phyloP scores from a whole-genome alignment of 1,139 yeast genomes.

The Candida sp. region DNA sequence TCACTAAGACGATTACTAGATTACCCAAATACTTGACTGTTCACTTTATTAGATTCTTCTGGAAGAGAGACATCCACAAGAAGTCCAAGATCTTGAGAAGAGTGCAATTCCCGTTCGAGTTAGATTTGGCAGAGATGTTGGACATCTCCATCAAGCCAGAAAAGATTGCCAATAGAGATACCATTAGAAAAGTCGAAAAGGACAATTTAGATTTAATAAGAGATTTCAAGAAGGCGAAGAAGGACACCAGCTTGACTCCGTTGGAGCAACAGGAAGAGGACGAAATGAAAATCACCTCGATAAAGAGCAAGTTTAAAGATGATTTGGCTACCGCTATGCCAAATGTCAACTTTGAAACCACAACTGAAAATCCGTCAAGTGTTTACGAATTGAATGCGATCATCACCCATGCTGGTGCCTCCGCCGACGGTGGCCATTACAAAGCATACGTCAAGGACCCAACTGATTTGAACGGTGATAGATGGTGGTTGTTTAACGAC shows the following conservation, averaged over 20 bases:
- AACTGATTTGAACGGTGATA: slow-evolving; percentile 63
- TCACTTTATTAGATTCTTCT: slow-evolving; percentile 92
- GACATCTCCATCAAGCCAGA: slow-evolving; percentile 72
- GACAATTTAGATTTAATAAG: slow-evolving; percentile 74
- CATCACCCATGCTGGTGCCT: slow-evolving; percentile 93
- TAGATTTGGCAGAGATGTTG: slow-evolving; percentile 86
- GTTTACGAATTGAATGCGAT: slow-evolving; percentile 84
- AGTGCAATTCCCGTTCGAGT: slow-evolving; percentile 93
- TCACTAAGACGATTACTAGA: slow-evolving; percentile 71
- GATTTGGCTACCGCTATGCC: slow-evolving; percentile 48
- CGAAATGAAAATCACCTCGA: slow-evolving; percentile 47
- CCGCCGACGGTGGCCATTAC: slow-evolving; percentile 98
- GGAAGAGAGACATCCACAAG: slow-evolving; percentile 92
- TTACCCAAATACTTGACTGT: slow-evolving; percentile 90
- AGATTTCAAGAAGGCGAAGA: slow-evolving; percentile 74
- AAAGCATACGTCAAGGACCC: slow-evolving; percentile 85
- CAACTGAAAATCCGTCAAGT: slow-evolving; percentile 86
- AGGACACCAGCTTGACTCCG: slow-evolving; percentile 40
- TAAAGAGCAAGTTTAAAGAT: slow-evolving; percentile 48
- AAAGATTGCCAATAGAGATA: slow-evolving; percentile 77
- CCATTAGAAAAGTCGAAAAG: slow-evolving; percentile 77
- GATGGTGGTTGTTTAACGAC: slow-evolving; percentile 97
- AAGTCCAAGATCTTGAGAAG: slow-evolving; percentile 93
- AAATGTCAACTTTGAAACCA: slow-evolving; percentile 29
- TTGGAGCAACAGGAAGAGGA: slow-evolving; percentile 52